These are phyloP conservation scores for Leccinum barrowsii DNA, from an alignment of 768 basidiomycete species.

Conservation along the genomic window DNA sequence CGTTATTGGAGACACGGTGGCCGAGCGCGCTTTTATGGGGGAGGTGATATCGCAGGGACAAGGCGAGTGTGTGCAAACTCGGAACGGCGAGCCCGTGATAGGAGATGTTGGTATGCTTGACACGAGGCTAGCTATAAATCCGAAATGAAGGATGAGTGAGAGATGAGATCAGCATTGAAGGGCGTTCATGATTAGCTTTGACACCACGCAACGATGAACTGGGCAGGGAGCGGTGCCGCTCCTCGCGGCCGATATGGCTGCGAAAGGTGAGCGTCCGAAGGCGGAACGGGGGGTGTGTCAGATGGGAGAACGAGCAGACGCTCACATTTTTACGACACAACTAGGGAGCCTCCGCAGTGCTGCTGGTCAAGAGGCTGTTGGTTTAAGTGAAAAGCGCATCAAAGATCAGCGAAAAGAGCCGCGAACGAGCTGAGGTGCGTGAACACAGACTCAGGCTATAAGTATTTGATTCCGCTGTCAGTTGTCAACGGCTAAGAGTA, in stretches of 20 bases:
- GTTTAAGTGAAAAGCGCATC: constrained; percentile 25
- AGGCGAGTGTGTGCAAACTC: constrained; percentile 25
- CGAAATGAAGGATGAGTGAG: constrained; percentile 34
- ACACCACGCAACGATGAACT: constrained; percentile 25
- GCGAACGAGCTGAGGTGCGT: constrained; percentile 2
- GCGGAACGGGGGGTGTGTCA: background rate
- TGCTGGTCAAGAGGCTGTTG: constrained; percentile 9
- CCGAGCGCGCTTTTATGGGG: constrained; percentile 29
- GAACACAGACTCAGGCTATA: constrained; percentile 16
- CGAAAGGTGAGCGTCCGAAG: constrained; percentile 5
- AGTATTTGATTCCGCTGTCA: constrained; percentile 32
- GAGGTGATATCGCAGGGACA: constrained; percentile 27
- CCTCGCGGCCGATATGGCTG: constrained; percentile 21
- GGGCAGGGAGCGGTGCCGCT: constrained; percentile 27
- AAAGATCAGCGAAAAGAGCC: constrained; percentile 20
- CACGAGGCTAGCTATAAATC: constrained; percentile 36
- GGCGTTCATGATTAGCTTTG: constrained; percentile 33
- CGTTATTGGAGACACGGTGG: constrained; percentile 17
- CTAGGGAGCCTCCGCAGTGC: background rate
- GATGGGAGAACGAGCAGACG: background rate
- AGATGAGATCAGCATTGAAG: constrained; percentile 34
- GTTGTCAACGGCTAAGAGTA: constrained; percentile 15
- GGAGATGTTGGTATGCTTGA: constrained; percentile 26
- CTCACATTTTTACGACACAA: constrained; percentile 23
- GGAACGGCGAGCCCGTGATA: constrained; percentile 28